Evolutionary conservation across 164 flowering plant species (phyloP).

Genomic region (Vitis labrusca): DNA sequence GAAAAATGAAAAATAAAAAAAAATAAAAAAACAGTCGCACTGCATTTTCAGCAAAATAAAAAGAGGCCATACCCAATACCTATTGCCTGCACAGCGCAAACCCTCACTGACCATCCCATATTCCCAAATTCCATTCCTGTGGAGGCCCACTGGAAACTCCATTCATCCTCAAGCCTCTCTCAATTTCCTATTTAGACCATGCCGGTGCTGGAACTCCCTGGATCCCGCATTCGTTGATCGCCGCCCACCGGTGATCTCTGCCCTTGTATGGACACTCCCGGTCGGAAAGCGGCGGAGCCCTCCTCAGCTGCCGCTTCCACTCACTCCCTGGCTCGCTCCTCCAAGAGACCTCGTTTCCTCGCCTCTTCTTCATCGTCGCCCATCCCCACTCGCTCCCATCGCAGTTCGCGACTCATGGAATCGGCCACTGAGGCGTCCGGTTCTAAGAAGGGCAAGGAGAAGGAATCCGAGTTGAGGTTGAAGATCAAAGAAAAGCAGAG

Average conservation of each 20-base stretch:
- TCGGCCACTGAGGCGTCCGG: constrained; percentile 58
- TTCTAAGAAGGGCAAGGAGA: constrained; percentile 86
- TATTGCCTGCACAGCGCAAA: too few species aligned
- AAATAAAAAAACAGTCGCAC: too few species aligned
- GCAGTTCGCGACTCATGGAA: constrained; percentile 53
- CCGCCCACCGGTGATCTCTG: neutral
- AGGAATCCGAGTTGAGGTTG: constrained; percentile 77
- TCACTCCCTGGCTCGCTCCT: constrained; percentile 63
- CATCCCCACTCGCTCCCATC: constrained; percentile 53
- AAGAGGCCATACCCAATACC: too few species aligned
- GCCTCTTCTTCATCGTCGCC: constrained; percentile 24
- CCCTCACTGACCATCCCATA: too few species aligned
- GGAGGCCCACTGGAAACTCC: too few species aligned
- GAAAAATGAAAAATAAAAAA: too few species aligned
- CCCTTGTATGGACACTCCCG: constrained; percentile 99
- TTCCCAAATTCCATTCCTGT: too few species aligned
- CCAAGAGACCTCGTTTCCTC: constrained; percentile 63
- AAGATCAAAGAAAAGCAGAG: constrained; percentile 42
- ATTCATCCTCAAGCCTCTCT: too few species aligned
- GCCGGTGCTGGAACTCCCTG: too few species aligned
- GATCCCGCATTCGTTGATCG: too few species aligned
- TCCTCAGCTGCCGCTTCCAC: constrained; percentile 91
- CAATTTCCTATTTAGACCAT: too few species aligned
- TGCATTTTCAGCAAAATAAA: too few species aligned
- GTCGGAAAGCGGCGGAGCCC: constrained; percentile 99